These are phyloP conservation scores for Phytophthora cryptogea DNA, from an alignment of 352 stramenopile species.

Conservation along the genomic window DNA sequence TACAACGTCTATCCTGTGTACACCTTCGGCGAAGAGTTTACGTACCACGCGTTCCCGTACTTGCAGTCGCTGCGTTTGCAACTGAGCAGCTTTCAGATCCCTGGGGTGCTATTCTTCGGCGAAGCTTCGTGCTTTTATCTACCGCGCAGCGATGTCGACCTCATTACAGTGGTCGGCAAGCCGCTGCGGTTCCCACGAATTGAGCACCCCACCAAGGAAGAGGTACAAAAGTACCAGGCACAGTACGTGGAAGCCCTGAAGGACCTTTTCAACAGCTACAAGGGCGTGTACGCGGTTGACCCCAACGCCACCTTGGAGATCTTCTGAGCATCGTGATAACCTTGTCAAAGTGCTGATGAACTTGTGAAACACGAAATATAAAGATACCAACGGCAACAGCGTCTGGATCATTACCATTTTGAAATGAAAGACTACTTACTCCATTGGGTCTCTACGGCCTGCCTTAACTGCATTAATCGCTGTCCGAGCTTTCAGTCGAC, in stretches of 20 bases:
- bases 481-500: slow-evolving; percentile 24
- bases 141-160: slow-evolving; percentile 64
- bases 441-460: not conserved
- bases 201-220: slow-evolving; percentile 80
- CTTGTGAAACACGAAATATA: too few species aligned
- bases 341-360: too few species aligned
- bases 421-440: not conserved
- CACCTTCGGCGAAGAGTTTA: slow-evolving; percentile 91
- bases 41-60: slow-evolving; percentile 88
- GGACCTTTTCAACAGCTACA: slow-evolving; percentile 85
- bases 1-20: slow-evolving; percentile 90
- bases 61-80: slow-evolving; percentile 72
- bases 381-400: not conserved
- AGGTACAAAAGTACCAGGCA: slow-evolving; percentile 89
- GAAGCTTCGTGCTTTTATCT: slow-evolving; percentile 81
- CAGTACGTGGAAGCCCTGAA: slow-evolving; percentile 82
- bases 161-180: slow-evolving; percentile 91
- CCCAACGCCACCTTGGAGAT: slow-evolving; percentile 51
- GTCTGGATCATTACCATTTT: not conserved
- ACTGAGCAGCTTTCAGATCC: slow-evolving; percentile 85
- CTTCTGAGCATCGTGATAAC: slow-evolving; percentile 23
- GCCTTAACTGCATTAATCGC: slow-evolving; percentile 19
- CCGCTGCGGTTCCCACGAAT: slow-evolving; percentile 88
- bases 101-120: slow-evolving; percentile 78
- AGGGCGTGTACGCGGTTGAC: slow-evolving; percentile 68